A percentile compares a stretch with the other conserved stretches of the same genome.
These are phyloP conservation scores for Ophiostoma ips DNA, from an alignment of 2,329 filamentous ascomycete species.

Conservation along the genomic window DNA sequence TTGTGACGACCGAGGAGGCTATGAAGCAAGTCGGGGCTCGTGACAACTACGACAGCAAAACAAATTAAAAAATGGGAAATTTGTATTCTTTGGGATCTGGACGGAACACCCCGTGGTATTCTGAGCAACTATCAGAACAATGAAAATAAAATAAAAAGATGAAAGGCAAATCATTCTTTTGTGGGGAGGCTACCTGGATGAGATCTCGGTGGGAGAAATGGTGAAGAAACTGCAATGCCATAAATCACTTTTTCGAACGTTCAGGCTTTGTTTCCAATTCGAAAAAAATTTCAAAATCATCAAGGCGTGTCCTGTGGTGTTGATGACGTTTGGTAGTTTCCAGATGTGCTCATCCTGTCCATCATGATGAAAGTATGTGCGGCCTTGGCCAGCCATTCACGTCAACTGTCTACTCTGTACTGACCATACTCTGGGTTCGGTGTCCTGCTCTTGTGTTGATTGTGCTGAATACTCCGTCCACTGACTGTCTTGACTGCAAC, in stretches of 20 bases:
- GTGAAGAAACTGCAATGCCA: not conserved
- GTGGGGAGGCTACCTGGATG: not conserved
- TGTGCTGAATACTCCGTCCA: too few relatives aligned
- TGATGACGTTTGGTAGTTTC: too few relatives aligned
- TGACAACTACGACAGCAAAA: not conserved
- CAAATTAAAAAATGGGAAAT: not conserved
- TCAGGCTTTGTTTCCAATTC: not conserved
- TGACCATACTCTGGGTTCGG: too few relatives aligned
- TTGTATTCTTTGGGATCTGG: not conserved
- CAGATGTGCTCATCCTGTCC: too few relatives aligned
- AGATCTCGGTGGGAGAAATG: not conserved
- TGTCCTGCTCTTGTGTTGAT: too few relatives aligned
- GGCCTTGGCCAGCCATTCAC: too few relatives aligned
- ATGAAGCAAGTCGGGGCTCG: not conserved
- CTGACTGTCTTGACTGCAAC: too few relatives aligned
- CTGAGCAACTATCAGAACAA: not conserved
- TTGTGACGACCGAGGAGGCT: conserved; percentile 4
- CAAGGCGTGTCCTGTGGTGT: too few relatives aligned
- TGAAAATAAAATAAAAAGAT: not conserved
- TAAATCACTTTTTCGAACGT: not conserved
- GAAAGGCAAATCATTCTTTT: not conserved
- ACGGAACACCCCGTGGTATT: not conserved
- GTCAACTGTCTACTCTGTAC: too few relatives aligned
- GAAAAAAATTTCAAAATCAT: too few relatives aligned
- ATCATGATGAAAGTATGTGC: too few relatives aligned